Percentiles rank a stretch among this genome's conserved stretches.
Conservation (phyloP, 345 rosid genomes). For the Bruguiera sexangula region DNA sequence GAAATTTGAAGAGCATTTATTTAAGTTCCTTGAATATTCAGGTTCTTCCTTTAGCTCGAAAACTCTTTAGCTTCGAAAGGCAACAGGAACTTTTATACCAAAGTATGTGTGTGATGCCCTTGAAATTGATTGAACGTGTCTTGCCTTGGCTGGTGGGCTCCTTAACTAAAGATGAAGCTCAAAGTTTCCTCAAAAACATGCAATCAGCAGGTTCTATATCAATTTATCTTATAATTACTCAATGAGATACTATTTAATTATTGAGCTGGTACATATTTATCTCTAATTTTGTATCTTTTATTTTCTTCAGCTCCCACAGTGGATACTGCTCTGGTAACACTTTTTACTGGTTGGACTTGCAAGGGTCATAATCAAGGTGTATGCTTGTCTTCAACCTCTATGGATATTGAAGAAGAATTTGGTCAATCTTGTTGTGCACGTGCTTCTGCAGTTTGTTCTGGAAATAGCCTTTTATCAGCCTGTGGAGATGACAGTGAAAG, state of each 20-base stretch:
- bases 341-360: constrained; percentile 61
- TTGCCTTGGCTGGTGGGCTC: constrained; percentile 58
- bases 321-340: constrained; percentile 53
- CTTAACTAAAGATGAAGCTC: constrained; percentile 45
- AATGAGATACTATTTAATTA: background rate
- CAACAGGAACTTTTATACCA: constrained; percentile 61
- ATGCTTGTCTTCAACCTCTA: constrained; percentile 41
- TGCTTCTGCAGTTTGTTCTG: constrained; percentile 24
- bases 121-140: constrained; percentile 55
- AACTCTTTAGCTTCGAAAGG: constrained; percentile 46
- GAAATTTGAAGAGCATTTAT: constrained; percentile 16
- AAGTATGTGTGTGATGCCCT: constrained; percentile 60
- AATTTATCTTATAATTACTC: background rate
- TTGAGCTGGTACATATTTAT: constrained; percentile 1
- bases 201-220: constrained; percentile 43
- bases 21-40: constrained; percentile 18
- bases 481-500: constrained; percentile 28
- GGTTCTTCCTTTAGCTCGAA: constrained; percentile 65
- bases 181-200: constrained; percentile 50
- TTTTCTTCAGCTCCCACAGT: constrained; percentile 52
- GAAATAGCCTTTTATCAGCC: constrained; percentile 21
- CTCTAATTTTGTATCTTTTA: background rate
- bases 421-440: constrained; percentile 18
- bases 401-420: constrained; percentile 21
- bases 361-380: constrained; percentile 40